phyloP scores from a whole-genome alignment of 1,284 basidiomycete genomes.

The Salmacisia buchloeana region DNA sequence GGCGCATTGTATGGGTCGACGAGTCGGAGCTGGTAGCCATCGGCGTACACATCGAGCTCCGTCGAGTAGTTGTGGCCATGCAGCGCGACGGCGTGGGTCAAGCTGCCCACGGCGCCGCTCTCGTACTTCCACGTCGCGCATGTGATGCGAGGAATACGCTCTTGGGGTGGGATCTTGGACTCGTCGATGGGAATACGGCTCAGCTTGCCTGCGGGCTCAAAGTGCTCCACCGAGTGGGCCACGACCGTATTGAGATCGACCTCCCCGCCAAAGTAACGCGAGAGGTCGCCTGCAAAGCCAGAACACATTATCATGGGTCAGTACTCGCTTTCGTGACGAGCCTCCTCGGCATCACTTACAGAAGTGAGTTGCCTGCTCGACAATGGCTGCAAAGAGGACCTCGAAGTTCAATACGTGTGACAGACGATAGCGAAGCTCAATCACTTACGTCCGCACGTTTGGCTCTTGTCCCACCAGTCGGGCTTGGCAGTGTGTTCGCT shows the following conservation, averaged over 20 bases:
- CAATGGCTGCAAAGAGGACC: slow-evolving; percentile 65
- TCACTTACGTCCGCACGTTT: slow-evolving; percentile 68
- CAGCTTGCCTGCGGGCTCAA: slow-evolving; percentile 66
- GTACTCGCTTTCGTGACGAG: background rate
- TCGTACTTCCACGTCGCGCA: slow-evolving; percentile 50
- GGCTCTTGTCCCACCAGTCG: slow-evolving; percentile 94
- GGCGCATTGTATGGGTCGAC: slow-evolving; percentile 50
- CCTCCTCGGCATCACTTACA: slow-evolving; percentile 45
- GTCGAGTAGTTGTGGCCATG: slow-evolving; percentile 49
- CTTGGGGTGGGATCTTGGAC: slow-evolving; percentile 59
- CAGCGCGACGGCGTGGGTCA: slow-evolving; percentile 49
- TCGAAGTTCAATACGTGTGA: background rate
- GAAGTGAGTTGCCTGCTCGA: slow-evolving; percentile 91
- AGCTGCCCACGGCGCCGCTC: slow-evolving; percentile 43
- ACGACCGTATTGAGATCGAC: slow-evolving; percentile 78
- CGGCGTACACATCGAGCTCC: slow-evolving; percentile 45
- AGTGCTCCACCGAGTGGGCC: slow-evolving; percentile 50
- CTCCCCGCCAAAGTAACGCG: slow-evolving; percentile 96
- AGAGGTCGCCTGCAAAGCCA: slow-evolving; percentile 54
- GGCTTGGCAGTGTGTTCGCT: slow-evolving; percentile 66
- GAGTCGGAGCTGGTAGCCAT: slow-evolving; percentile 45
- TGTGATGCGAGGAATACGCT: slow-evolving; percentile 48
- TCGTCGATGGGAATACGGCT: slow-evolving; percentile 77
- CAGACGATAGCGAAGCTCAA: background rate
- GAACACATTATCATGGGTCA: background rate